Conservation (phyloP, 2,329 filamentous ascomycete species). For the Mollisia scopiformis region DNA sequence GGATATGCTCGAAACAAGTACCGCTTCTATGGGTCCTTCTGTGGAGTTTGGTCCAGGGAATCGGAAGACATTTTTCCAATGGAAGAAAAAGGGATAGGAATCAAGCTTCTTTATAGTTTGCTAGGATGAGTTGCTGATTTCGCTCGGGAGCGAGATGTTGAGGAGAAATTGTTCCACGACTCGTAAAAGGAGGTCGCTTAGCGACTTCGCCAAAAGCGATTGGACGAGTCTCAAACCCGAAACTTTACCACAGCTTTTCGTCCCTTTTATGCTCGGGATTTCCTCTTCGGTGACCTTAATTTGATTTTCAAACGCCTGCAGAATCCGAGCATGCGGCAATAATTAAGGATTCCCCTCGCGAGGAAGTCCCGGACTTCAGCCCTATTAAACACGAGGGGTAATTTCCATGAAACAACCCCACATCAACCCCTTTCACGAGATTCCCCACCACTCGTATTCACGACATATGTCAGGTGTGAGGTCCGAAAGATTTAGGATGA, state of each 20-base stretch:
- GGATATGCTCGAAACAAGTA: not conserved
- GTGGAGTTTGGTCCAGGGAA: not conserved
- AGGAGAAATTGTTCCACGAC: not conserved
- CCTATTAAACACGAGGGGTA: not conserved
- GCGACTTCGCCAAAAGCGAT: no score
- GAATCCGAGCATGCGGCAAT: no score
- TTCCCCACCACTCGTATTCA: not conserved
- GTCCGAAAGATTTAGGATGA: no score
- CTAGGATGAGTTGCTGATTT: not conserved
- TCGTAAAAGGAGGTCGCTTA: not conserved
- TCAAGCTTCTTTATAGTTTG: not conserved
- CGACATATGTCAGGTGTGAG: no score
- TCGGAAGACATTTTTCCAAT: not conserved
- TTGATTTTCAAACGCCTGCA: no score
- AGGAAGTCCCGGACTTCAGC: not conserved
- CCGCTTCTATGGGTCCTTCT: not conserved
- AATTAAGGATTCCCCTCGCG: not conserved
- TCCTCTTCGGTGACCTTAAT: no score
- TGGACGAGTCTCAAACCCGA: no score
- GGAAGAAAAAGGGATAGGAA: not conserved
- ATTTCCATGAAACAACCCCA: not conserved
- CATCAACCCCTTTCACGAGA: not conserved
- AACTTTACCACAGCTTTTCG: no score
- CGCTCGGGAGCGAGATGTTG: not conserved
- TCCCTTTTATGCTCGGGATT: no score